Conservation (phyloP, 176 grass and related monocot species). For the Musa schizocarpa region DNA sequence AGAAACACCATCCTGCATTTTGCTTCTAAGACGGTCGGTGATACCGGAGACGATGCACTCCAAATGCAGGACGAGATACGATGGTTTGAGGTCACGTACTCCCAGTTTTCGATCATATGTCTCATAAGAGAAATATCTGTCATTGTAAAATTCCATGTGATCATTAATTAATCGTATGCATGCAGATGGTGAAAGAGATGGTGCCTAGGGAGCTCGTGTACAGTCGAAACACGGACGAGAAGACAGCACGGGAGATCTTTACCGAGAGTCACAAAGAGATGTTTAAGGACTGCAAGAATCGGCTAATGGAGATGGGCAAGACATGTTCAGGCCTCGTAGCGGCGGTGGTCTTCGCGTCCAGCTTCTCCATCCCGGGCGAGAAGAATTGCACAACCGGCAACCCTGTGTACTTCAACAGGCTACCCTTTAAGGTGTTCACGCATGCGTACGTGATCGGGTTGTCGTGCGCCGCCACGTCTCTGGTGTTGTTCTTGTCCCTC, state of each 20-base stretch:
- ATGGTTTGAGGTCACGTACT: slow-evolving; percentile 20
- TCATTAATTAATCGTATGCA: too few species aligned
- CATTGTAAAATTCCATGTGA: too few species aligned
- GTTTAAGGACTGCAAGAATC: neutral
- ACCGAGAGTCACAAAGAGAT: slow-evolving; percentile 2
- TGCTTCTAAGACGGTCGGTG: neutral
- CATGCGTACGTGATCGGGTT: slow-evolving; percentile 27
- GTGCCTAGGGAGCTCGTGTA: slow-evolving; percentile 10
- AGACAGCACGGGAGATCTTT: slow-evolving; percentile 23
- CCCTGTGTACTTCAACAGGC: slow-evolving; percentile 16
- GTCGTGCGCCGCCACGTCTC: slow-evolving; percentile 11
- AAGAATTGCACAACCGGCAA: slow-evolving; percentile 12
- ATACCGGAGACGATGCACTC: neutral
- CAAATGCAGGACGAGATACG: slow-evolving; percentile 26
- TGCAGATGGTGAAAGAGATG: slow-evolving; percentile 17
- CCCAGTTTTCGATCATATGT: too few species aligned
- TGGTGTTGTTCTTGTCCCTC: slow-evolving; percentile 30
- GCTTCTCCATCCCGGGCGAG: slow-evolving; percentile 33
- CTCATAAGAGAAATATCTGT: too few species aligned
- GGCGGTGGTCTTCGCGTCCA: slow-evolving; percentile 29
- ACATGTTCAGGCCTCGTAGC: slow-evolving; percentile 21
- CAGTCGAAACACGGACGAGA: slow-evolving; percentile 7
- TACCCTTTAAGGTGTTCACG: slow-evolving; percentile 22
- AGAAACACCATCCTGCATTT: slow-evolving; percentile 30
- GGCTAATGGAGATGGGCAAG: slow-evolving; percentile 21